phyloP scores from a whole-genome alignment of 345 rosid genomes.

The Eucalyptus tenuipes region DNA sequence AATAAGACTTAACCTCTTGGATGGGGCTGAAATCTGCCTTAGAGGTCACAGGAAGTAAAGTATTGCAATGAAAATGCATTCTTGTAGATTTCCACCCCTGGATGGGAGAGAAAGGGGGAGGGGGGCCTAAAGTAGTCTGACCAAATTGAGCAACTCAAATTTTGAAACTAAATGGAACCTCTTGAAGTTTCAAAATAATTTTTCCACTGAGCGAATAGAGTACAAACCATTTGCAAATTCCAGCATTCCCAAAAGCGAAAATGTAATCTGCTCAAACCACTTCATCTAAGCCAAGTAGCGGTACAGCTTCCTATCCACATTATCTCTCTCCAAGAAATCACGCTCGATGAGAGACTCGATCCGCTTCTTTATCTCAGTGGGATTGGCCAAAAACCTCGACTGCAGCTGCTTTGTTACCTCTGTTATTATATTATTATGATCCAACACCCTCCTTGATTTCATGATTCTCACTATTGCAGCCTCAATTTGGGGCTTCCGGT shows the following conservation, averaged over 20 bases:
- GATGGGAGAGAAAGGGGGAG: background rate
- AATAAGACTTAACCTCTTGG: background rate
- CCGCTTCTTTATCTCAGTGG: slow-evolving; percentile 93
- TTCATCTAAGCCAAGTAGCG: slow-evolving; percentile 71
- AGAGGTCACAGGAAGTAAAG: background rate
- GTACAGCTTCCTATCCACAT: slow-evolving; percentile 69
- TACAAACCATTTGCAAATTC: slow-evolving; percentile 9
- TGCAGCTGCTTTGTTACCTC: slow-evolving; percentile 98
- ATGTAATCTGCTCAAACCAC: background rate
- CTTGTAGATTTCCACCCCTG: background rate
- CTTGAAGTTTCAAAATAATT: background rate
- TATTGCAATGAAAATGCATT: background rate
- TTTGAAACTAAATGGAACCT: background rate
- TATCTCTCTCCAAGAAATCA: slow-evolving; percentile 97
- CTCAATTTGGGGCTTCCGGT: slow-evolving; percentile 96
- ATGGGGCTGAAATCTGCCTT: background rate
- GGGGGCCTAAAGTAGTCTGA: background rate
- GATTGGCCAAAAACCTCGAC: slow-evolving; percentile 88
- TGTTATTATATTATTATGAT: slow-evolving; percentile 86
- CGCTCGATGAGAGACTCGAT: slow-evolving; percentile 95
- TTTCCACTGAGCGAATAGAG: slow-evolving; percentile 8
- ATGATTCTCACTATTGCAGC: slow-evolving; percentile 97
- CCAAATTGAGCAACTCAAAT: background rate
- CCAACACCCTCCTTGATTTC: slow-evolving; percentile 93
- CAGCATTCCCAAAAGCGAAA: slow-evolving; percentile 3